Evolutionary conservation across 73 alveolate genomes (phyloP).

Genomic region (Paramecium sexaurelia): DNA sequence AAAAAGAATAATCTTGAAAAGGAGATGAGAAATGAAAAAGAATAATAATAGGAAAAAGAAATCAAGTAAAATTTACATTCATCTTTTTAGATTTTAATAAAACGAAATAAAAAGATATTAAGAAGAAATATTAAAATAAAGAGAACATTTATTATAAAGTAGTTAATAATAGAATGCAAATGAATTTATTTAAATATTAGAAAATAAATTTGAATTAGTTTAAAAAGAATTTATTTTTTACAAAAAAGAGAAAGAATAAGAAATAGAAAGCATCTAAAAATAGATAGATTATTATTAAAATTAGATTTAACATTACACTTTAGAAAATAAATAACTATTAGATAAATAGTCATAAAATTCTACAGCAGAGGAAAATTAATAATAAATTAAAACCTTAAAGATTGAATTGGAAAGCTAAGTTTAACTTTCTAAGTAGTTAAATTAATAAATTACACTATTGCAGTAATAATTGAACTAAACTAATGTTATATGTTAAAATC

Average conservation of each 20-base stretch:
- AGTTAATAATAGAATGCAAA: background rate
- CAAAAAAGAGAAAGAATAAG: constrained; percentile 14
- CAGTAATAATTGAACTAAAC: background rate
- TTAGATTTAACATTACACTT: background rate
- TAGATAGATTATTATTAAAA: background rate
- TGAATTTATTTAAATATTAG: background rate
- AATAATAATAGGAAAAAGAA: background rate
- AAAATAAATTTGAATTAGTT: background rate
- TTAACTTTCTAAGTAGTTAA: background rate
- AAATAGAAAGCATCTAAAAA: background rate
- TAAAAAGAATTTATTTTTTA: background rate
- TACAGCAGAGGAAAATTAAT: background rate
- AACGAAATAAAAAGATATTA: background rate
- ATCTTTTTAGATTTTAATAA: background rate
- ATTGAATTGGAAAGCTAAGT: background rate
- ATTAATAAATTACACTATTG: background rate
- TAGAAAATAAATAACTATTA: background rate
- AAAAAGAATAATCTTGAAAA: background rate
- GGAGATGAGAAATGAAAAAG: background rate
- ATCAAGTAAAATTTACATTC: background rate
- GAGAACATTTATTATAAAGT: background rate
- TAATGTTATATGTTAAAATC: background rate
- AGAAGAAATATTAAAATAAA: background rate
- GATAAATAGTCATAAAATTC: background rate
- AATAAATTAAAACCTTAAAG: background rate